phyloP scores from a whole-genome alignment of 495 filamentous ascomycete genomes.

The Extremus antarcticus region DNA sequence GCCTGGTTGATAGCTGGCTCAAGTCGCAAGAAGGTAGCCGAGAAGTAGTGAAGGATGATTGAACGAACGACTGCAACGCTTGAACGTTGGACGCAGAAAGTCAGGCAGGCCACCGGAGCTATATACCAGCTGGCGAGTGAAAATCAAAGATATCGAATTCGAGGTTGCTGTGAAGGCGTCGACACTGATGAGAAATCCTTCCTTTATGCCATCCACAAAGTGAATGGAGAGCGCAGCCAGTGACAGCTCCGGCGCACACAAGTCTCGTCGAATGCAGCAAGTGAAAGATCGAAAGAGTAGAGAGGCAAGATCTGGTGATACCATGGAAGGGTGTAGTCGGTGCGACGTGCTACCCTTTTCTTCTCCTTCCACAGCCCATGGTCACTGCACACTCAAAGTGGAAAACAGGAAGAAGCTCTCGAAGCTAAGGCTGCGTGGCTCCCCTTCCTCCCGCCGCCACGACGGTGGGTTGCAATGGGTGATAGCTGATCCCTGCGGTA shows the following conservation, averaged over 20 bases:
- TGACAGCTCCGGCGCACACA: slow-evolving; percentile 20
- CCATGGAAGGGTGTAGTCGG: slow-evolving; percentile 16
- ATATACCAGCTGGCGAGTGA: slow-evolving; percentile 4
- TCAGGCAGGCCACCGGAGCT: slow-evolving; percentile 1
- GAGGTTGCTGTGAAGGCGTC: neutral
- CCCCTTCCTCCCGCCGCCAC: slow-evolving; percentile 10
- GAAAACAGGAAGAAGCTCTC: slow-evolving; percentile 15
- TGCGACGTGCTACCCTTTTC: slow-evolving; percentile 17
- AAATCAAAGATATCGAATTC: neutral
- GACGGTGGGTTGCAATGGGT: slow-evolving; percentile 3
- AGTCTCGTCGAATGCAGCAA: slow-evolving; percentile 15
- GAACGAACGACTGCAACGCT: neutral
- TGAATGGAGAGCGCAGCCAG: slow-evolving; percentile 1
- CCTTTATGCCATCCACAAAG: neutral
- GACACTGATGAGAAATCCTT: neutral
- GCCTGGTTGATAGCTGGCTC: no score
- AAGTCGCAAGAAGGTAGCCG: neutral
- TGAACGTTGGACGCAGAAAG: neutral
- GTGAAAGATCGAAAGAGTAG: slow-evolving; percentile 16
- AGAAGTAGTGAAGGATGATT: neutral
- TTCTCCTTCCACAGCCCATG: slow-evolving; percentile 7
- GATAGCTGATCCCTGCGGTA: slow-evolving; percentile 14
- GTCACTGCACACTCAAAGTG: slow-evolving; percentile 9
- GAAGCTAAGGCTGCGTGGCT: slow-evolving; percentile 21
- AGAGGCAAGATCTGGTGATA: slow-evolving; percentile 19